phyloP scores from a whole-genome alignment of 108 stramenopile species.

The Skeletonema tropicum region DNA sequence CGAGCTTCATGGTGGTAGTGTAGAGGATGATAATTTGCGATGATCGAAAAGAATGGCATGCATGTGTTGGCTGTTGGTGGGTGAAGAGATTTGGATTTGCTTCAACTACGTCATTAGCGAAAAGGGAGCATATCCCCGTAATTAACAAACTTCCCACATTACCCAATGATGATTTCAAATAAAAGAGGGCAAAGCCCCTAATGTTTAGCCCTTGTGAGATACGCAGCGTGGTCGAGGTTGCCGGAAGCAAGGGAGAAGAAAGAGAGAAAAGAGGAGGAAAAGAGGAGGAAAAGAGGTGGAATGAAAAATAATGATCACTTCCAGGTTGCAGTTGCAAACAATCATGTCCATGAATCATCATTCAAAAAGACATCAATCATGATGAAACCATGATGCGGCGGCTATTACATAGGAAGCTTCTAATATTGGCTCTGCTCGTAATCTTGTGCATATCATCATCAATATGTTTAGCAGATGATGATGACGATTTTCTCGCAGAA shows the following conservation, averaged over 20 bases:
- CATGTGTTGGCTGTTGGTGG: not conserved
- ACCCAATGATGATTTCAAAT: not conserved
- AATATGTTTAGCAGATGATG: not conserved
- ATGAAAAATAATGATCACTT: too few species aligned
- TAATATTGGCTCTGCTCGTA: not conserved
- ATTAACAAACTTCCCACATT: not conserved
- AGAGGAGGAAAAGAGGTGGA: not conserved
- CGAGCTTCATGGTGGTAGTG: constrained; percentile 66
- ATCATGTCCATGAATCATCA: too few species aligned
- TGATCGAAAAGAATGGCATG: not conserved
- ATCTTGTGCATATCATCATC: not conserved
- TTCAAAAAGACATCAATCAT: not conserved
- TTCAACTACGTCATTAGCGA: constrained; percentile 1
- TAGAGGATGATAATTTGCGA: not conserved
- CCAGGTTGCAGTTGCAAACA: too few species aligned
- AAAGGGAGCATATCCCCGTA: not conserved
- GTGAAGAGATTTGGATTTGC: not conserved
- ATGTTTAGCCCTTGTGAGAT: too few species aligned
- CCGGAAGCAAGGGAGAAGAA: not conserved
- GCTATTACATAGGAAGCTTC: not conserved
- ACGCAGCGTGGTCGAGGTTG: too few species aligned
- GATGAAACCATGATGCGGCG: not conserved
- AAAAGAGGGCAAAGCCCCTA: not conserved
- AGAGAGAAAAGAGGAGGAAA: not conserved
- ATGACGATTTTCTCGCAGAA: constrained; percentile 49